Conservation (phyloP, 352 stramenopile species). For the Globisporangium uncinulatum region DNA sequence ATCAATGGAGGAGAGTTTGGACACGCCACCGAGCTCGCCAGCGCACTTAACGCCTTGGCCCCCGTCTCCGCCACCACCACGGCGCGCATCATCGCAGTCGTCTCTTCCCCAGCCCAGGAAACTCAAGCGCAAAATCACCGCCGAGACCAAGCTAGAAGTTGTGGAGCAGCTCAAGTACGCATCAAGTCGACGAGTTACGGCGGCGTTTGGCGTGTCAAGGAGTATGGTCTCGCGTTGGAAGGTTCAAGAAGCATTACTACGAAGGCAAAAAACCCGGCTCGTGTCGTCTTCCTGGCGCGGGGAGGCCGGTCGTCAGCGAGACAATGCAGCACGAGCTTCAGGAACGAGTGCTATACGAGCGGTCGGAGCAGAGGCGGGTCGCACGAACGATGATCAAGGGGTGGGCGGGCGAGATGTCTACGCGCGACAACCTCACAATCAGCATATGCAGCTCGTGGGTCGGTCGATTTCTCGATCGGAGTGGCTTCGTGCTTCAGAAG, state of each 20-base stretch:
- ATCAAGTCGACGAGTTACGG: neutral
- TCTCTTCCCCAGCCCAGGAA: too few species aligned
- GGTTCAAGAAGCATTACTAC: too few species aligned
- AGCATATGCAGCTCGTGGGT: neutral
- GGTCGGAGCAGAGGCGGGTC: neutral
- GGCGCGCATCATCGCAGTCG: too few species aligned
- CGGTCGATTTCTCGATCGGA: neutral
- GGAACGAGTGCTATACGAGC: neutral
- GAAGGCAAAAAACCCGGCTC: neutral
- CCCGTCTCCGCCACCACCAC: too few species aligned
- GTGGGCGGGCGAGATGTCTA: neutral
- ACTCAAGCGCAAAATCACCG: neutral
- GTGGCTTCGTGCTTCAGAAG: neutral
- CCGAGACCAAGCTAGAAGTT: neutral
- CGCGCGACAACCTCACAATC: neutral
- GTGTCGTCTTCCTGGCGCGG: neutral
- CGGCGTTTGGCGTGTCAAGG: neutral
- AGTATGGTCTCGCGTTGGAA: slow-evolving; percentile 1
- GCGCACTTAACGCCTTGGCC: too few species aligned
- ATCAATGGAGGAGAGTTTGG: too few species aligned
- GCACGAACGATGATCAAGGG: neutral
- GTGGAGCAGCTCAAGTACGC: neutral
- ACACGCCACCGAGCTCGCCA: too few species aligned
- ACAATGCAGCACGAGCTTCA: neutral
- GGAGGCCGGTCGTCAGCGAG: neutral